These are phyloP conservation scores for Willaertia magna DNA, from an alignment of 208 protist genomes.

Conservation along the genomic window DNA sequence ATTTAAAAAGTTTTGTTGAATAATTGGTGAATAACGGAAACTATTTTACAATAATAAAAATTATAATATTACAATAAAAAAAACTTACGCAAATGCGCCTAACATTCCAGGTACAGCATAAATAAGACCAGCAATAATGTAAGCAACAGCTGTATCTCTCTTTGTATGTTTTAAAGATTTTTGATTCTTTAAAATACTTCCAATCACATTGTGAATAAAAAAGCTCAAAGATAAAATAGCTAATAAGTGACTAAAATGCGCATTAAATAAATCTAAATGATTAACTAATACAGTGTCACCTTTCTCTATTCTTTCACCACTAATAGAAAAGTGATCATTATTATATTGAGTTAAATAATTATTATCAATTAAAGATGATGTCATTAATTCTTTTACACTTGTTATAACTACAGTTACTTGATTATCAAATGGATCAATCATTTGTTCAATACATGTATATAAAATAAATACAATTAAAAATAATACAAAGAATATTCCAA, in stretches of 20 bases:
- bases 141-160: slow-evolving; percentile 1
- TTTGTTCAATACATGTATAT: background rate
- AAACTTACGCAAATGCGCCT: background rate
- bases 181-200: background rate
- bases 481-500: slow-evolving; percentile 1
- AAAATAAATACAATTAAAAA: background rate
- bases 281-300: background rate
- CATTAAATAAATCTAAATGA: background rate
- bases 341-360: background rate
- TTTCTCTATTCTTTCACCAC: background rate
- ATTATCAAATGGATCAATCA: background rate
- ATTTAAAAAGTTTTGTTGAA: slow-evolving; percentile 11
- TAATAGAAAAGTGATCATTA: background rate
- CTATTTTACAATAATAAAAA: too few relatives aligned
- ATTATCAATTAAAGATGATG: background rate
- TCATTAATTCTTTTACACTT: background rate
- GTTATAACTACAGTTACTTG: background rate
- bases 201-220: slow-evolving; percentile 4
- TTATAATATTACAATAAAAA: too few relatives aligned
- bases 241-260: background rate
- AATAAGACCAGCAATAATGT: background rate
- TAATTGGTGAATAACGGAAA: background rate
- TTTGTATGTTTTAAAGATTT: background rate
- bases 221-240: slow-evolving; percentile 1
- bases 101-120: background rate